phyloP scores from a whole-genome alignment of 169 alveolate species.

The Toxoplasma gondii region DNA sequence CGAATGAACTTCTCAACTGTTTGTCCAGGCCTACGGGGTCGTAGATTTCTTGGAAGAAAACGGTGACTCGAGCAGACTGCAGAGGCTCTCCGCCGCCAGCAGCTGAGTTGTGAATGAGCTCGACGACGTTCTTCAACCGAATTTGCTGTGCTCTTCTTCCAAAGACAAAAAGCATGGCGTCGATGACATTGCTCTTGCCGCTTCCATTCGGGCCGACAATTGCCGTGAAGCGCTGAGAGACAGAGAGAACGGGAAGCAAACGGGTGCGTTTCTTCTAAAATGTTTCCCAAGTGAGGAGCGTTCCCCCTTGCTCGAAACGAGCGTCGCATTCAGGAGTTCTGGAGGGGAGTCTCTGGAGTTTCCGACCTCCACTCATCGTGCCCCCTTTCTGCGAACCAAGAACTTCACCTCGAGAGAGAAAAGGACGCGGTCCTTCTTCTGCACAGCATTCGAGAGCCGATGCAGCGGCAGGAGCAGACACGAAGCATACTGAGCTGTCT shows the following conservation, averaged over 20 bases:
- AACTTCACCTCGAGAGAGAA: no score
- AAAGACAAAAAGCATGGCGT: slow-evolving; percentile 98
- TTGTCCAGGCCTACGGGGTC: slow-evolving; percentile 26
- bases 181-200: slow-evolving; percentile 99
- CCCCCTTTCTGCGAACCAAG: no score
- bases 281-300: no score
- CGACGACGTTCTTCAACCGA: slow-evolving; percentile 94
- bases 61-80: slow-evolving; percentile 21
- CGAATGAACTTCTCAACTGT: no score
- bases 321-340: no score
- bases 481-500: no score
- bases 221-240: slow-evolving; percentile 85
- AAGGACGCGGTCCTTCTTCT: no score
- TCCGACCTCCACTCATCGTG: no score
- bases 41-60: slow-evolving; percentile 43
- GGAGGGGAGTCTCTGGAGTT: no score
- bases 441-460: no score
- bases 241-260: not conserved
- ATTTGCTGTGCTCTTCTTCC: slow-evolving; percentile 97
- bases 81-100: slow-evolving; percentile 18
- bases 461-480: no score
- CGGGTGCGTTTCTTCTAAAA: not conserved
- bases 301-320: no score
- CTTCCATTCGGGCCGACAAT: slow-evolving; percentile 99
- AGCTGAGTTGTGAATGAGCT: slow-evolving; percentile 94